A percentile compares a stretch with the other conserved stretches of the same genome.
phyloP scores from a whole-genome alignment of 1,284 basidiomycete species.

The Singerocomus rubriflavus region DNA sequence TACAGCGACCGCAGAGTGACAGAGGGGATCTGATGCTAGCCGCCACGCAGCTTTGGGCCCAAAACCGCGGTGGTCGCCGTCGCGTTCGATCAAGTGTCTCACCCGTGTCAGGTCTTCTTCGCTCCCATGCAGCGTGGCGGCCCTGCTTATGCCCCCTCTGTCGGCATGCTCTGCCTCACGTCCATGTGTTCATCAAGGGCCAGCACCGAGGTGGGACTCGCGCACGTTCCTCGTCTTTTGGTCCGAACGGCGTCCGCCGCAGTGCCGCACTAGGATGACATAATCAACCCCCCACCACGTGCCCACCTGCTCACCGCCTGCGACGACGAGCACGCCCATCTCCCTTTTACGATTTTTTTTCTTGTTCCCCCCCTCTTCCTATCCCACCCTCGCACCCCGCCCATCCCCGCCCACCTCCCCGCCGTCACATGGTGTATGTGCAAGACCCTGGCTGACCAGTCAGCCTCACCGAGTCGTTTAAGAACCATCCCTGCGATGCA shows the following conservation, averaged over 20 bases:
- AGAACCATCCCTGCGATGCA: not conserved
- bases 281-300: slow-evolving; percentile 17
- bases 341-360: not conserved
- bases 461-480: slow-evolving; percentile 14
- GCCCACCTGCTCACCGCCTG: slow-evolving; percentile 18
- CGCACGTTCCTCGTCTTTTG: slow-evolving; percentile 14
- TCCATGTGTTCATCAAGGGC: slow-evolving; percentile 16
- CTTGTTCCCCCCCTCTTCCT: not conserved
- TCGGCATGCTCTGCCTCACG: slow-evolving; percentile 14
- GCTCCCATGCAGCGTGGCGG: slow-evolving; percentile 17
- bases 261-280: slow-evolving; percentile 9
- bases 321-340: slow-evolving; percentile 24
- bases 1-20: not conserved
- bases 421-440: too few relatives aligned
- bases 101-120: slow-evolving; percentile 15
- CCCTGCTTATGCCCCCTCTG: slow-evolving; percentile 5
- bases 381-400: not conserved
- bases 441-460: slow-evolving; percentile 8
- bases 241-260: slow-evolving; percentile 24
- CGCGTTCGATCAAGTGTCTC: slow-evolving; percentile 13
- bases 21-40: not conserved
- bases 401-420: not conserved
- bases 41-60: slow-evolving; percentile 15
- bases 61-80: slow-evolving; percentile 3
- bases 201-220: not conserved